Conservation (phyloP, 306 rosid species). For the Vigna nakashimae region DNA sequence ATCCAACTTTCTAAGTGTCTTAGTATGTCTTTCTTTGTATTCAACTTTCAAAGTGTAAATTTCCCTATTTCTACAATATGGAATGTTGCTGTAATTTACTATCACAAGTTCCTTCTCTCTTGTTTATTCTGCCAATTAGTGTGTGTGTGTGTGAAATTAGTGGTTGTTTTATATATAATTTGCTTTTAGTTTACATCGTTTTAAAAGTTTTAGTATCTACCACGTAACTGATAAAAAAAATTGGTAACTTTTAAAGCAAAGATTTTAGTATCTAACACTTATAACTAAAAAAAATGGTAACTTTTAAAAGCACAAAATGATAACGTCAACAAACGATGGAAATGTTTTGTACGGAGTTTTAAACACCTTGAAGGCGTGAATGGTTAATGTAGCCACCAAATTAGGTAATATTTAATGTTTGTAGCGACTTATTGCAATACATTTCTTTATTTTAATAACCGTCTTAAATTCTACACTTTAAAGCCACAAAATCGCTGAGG, state of each 20-base stretch:
- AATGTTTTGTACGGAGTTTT: neutral
- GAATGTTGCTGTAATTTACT: constrained; percentile 48
- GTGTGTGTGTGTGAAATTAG: too few relatives aligned
- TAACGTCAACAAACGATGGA: neutral
- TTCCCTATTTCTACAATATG: constrained; percentile 52
- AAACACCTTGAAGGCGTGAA: neutral
- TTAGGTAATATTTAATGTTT: neutral
- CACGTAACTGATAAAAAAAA: too few relatives aligned
- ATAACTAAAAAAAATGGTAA: neutral
- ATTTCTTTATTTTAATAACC: neutral
- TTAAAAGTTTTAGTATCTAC: neutral
- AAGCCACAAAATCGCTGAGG: neutral
- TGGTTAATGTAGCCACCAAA: neutral
- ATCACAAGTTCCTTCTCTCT: neutral
- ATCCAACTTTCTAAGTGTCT: constrained; percentile 42
- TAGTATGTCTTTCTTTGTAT: constrained; percentile 33
- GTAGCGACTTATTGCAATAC: neutral
- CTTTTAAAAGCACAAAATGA: neutral
- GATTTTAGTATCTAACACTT: neutral
- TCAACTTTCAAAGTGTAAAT: constrained; percentile 50
- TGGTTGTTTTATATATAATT: neutral
- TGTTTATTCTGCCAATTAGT: neutral
- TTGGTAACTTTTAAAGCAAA: neutral
- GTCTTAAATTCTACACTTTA: neutral
- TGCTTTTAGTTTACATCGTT: neutral